Percentiles rank a stretch among this genome's conserved stretches.
These are phyloP conservation scores for Debaryomyces nepalensis DNA, from an alignment of 1,139 yeast genomes.

Conservation along the genomic window DNA sequence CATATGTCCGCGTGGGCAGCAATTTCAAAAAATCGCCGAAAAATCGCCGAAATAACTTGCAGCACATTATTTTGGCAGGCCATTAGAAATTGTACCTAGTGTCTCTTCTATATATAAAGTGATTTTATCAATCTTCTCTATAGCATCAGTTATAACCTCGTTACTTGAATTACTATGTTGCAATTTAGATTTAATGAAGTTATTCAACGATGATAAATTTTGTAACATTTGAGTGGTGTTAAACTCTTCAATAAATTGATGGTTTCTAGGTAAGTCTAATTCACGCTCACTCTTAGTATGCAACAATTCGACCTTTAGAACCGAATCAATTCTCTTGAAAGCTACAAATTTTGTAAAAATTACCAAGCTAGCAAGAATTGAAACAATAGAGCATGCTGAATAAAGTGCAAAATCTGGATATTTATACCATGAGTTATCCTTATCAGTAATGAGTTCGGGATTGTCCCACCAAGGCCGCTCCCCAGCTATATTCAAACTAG, in stretches of 20 bases:
- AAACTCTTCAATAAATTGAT: constrained; percentile 19
- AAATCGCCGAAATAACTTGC: constrained; percentile 14
- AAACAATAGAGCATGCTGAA: constrained; percentile 30
- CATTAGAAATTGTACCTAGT: constrained; percentile 14
- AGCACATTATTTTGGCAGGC: neutral
- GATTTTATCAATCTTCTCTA: constrained; percentile 25
- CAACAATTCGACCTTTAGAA: constrained; percentile 16
- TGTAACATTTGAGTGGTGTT: constrained; percentile 19
- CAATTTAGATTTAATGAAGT: constrained; percentile 26
- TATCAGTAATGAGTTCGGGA: constrained; percentile 24
- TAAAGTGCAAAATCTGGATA: constrained; percentile 35
- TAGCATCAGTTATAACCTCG: constrained; percentile 21
- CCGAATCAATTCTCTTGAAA: constrained; percentile 16
- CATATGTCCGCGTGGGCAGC: constrained; percentile 10
- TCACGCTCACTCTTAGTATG: constrained; percentile 12
- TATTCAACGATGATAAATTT: constrained; percentile 22
- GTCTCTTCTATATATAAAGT: constrained; percentile 27
- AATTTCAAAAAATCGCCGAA: constrained; percentile 10
- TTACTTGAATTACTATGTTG: constrained; percentile 18
- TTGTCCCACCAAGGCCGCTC: constrained; percentile 30
- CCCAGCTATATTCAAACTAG: constrained; percentile 10
- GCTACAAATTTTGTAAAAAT: constrained; percentile 29
- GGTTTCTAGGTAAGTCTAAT: constrained; percentile 11
- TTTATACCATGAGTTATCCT: constrained; percentile 47
- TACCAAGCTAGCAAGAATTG: constrained; percentile 34